Conservation (phyloP, 2,329 filamentous ascomycete genomes). For the Gyromitra esculenta region DNA sequence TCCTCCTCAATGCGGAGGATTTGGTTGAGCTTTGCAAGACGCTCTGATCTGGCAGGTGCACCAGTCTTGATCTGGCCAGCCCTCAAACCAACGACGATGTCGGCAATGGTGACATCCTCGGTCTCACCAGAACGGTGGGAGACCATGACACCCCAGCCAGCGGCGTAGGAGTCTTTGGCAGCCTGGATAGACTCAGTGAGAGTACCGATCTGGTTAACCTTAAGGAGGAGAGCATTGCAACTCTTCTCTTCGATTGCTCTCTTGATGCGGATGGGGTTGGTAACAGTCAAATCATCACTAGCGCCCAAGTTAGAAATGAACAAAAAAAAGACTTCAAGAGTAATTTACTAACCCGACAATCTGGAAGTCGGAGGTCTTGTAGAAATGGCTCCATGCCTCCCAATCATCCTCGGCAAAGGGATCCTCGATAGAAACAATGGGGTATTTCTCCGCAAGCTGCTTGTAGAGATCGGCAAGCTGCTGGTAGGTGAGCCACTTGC, state of each 20-base stretch:
- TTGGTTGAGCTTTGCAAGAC: conserved; percentile 99
- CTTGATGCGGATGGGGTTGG: conserved; percentile 99
- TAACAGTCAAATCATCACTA: conserved; percentile 96
- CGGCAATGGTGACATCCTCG: conserved; percentile 98
- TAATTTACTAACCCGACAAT: conserved; percentile 75
- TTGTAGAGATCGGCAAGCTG: conserved; percentile 93
- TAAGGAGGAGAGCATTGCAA: conserved; percentile 96
- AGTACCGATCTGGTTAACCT: conserved; percentile 99
- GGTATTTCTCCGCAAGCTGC: conserved; percentile 89
- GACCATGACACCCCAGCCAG: conserved; percentile 98
- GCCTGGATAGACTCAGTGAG: conserved; percentile 99
- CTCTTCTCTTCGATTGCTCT: conserved; percentile 99
- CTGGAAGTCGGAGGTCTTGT: conserved; percentile 98
- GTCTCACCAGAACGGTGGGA: conserved; percentile 99
- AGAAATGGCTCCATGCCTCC: conserved; percentile 99
- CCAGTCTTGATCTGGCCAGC: conserved; percentile 99
- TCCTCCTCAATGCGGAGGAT: conserved; percentile 99
- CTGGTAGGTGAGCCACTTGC: conserved; percentile 99
- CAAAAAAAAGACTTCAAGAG: background rate
- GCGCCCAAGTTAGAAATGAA: conserved; percentile 19
- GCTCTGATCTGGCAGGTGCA: conserved; percentile 94
- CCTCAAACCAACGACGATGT: conserved; percentile 96
- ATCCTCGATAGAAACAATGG: conserved; percentile 98
- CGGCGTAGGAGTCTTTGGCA: conserved; percentile 90
- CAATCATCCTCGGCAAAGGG: conserved; percentile 99